Base-by-base conservation (phyloP, 1,284 basidiomycete species). In the Fomes fomentarius region DNA sequence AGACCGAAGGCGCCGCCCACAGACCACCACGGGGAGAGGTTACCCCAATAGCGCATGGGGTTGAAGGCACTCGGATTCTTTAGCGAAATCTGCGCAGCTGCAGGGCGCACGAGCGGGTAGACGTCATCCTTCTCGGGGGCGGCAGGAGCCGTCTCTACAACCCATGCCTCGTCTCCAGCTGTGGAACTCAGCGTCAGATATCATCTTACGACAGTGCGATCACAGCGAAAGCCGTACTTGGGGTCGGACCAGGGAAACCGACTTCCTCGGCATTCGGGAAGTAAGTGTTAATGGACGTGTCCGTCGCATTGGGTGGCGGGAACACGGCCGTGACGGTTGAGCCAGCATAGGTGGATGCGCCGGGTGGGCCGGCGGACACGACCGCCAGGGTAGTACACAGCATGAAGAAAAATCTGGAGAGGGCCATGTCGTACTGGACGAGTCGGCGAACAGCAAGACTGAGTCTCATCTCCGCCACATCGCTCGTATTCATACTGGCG, bases 11-110 rank as follows among this genome's bases (percentile, higher is more conserved):
- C 66, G 45, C 59, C 68, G 15, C 75, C 70, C 28, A 85, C 76
- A 3, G 81, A 84, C 63, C 78, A 79, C 76, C 79, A 82, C 3
- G 85, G 84, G 0, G 79, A 71, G 19, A 87, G 76, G 63, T 81
- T 84, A 17, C 82, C 85, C 73, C 80, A 79, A 59, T 77, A 71
- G 45, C 60, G 64, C 19, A 65, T 45, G 4, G 64, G 55, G 53
- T 69, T 60, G 57, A 71, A 70, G 15, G 57, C 35, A 5, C 57
- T 22, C 38, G 37, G 53, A 19, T 46, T 56, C 21, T 54, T 35
- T 17, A 49, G 35, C 2, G 47, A 26, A 1, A 22, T 25, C 30
- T 60, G 49, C 14, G 47, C 48, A 4, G 43, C 42, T 1, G 47
- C 51, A 15, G 64, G 65, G 30, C 61, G 54, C 25, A 66, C 49